Conservation (phyloP, 1,284 basidiomycete genomes). For the Tremellales sp. region DNA sequence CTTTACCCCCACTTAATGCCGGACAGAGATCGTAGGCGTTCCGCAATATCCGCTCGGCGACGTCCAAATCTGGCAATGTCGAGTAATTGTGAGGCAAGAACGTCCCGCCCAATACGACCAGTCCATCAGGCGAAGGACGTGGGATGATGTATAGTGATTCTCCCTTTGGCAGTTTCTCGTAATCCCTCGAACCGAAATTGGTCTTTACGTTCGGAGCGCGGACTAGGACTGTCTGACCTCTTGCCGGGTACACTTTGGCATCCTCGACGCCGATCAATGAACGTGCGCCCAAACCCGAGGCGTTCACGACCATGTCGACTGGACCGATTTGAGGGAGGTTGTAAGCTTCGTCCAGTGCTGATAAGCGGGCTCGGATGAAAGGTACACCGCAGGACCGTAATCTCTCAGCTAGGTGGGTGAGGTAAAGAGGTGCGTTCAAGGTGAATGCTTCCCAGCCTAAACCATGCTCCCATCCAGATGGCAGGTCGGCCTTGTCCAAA, state of each 20-base stretch:
- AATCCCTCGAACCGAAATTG: slow-evolving; percentile 8
- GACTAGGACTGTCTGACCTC: slow-evolving; percentile 47
- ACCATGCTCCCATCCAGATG: slow-evolving; percentile 19
- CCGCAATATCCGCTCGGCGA: slow-evolving; percentile 45
- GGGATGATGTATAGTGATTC: slow-evolving; percentile 48
- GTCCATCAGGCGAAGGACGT: slow-evolving; percentile 46
- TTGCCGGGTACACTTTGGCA: slow-evolving; percentile 38
- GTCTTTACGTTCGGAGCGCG: slow-evolving; percentile 29
- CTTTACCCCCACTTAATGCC: slow-evolving; percentile 35
- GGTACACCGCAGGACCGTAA: slow-evolving; percentile 36
- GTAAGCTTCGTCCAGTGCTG: slow-evolving; percentile 46
- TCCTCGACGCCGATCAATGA: slow-evolving; percentile 44
- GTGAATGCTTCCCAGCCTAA: slow-evolving; percentile 42
- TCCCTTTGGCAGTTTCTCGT: not conserved
- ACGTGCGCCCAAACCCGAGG: slow-evolving; percentile 47
- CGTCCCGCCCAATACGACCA: slow-evolving; percentile 44
- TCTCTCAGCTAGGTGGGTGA: slow-evolving; percentile 32
- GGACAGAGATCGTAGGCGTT: slow-evolving; percentile 45
- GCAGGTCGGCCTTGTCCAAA: slow-evolving; percentile 1
- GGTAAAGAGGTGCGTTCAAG: slow-evolving; percentile 46
- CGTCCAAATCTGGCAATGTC: slow-evolving; percentile 29
- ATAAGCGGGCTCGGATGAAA: slow-evolving; percentile 38
- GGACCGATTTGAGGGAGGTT: slow-evolving; percentile 23
- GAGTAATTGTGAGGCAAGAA: slow-evolving; percentile 36
- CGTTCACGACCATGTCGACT: slow-evolving; percentile 50